Evolutionary conservation across 2,329 filamentous ascomycete species (phyloP).

Genomic region (Blastomyces parvus): DNA sequence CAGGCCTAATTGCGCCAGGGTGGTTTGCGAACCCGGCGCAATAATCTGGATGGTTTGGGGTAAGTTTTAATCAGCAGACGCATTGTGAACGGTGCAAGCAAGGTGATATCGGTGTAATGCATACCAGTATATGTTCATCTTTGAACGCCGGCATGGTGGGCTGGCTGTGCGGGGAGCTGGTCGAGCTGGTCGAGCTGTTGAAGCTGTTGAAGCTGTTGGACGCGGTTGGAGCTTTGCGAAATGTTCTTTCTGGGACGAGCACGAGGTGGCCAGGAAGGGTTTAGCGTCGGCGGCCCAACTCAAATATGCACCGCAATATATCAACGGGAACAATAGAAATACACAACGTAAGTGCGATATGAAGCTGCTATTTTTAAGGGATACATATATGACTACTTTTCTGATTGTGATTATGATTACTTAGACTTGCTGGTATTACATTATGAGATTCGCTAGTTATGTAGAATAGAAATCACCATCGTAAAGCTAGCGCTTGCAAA

Average conservation of each 20-base stretch:
- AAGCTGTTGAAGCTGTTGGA: neutral
- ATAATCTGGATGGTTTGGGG: conserved; percentile 33
- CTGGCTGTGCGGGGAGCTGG: neutral
- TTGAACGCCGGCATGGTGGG: conserved; percentile 42
- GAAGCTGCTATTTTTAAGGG: too few relatives aligned
- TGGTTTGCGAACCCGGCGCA: conserved; percentile 69
- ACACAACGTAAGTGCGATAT: too few relatives aligned
- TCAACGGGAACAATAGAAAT: too few relatives aligned
- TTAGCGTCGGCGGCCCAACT: too few relatives aligned
- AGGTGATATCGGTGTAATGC: conserved; percentile 12
- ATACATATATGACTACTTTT: too few relatives aligned
- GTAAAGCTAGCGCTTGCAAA: neutral
- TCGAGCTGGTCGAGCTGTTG: neutral
- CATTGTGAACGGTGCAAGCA: neutral
- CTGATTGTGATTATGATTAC: too few relatives aligned
- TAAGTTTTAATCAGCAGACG: neutral
- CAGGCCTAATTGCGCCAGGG: conserved; percentile 81
- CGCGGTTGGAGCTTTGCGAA: neutral
- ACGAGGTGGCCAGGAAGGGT: neutral
- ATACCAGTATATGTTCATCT: conserved; percentile 44
- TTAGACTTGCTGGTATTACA: too few relatives aligned
- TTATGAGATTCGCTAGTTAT: too few relatives aligned
- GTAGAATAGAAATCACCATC: neutral
- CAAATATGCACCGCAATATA: too few relatives aligned
- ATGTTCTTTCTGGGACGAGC: neutral